Percentiles rank a stretch among this genome's conserved stretches.
phyloP scores from a whole-genome alignment of 371 early-diverging fungal species.

The Parasitella parasitica region DNA sequence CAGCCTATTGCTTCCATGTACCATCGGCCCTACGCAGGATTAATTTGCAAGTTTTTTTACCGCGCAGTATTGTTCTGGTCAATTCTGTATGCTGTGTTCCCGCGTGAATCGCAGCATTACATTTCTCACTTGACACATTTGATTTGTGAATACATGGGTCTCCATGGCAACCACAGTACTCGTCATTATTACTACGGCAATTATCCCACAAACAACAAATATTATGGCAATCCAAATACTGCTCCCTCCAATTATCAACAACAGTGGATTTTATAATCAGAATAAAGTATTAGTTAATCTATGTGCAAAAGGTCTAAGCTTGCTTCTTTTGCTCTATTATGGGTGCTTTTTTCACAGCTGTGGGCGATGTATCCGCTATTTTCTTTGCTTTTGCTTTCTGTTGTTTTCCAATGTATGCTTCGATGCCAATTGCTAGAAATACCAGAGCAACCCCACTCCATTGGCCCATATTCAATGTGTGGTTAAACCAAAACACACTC shows the following conservation, averaged over 20 bases:
- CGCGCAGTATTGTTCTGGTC: constrained; percentile 24
- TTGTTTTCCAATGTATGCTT: constrained; percentile 68
- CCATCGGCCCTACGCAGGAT: background rate
- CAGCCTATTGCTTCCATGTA: constrained; percentile 13
- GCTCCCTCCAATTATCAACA: background rate
- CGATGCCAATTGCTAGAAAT: constrained; percentile 78
- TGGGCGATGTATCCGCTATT: background rate
- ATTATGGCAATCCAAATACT: background rate
- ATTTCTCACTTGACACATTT: constrained; percentile 1
- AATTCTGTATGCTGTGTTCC: constrained; percentile 19
- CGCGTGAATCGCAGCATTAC: constrained; percentile 14
- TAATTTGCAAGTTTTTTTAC: constrained; percentile 10
- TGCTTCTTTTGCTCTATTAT: background rate
- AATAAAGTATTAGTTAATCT: background rate
- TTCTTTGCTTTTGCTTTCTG: constrained; percentile 19
- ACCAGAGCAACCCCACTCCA: constrained; percentile 88
- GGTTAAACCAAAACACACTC: constrained; percentile 87
- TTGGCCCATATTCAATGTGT: constrained; percentile 74
- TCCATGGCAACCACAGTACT: background rate
- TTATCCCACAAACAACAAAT: background rate
- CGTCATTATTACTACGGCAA: background rate
- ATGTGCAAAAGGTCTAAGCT: background rate
- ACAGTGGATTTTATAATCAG: background rate
- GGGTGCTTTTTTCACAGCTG: background rate
- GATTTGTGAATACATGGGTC: background rate